Base-by-base conservation (phyloP, 2,329 filamentous ascomycete species). In the Ophiosphaerella korrae region DNA sequence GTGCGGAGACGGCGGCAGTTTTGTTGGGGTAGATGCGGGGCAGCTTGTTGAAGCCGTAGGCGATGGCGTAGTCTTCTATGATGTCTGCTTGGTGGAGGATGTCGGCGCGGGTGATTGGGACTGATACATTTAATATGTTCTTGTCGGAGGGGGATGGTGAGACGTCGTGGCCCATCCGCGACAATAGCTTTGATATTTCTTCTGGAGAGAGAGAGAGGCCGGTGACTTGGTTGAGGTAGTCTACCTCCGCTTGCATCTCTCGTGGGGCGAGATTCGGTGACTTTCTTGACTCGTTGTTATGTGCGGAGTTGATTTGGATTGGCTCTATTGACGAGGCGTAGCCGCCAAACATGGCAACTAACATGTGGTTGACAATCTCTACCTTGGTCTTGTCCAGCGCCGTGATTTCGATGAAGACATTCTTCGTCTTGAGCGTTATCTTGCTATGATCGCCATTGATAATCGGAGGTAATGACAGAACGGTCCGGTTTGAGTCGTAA, bases 401-500 rank as follows among this genome's bases (percentile, higher is more conserved):
- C 7, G 94, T 99, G 67, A 96, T 92, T 76, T 99, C 94, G 73
- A 99, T 95, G 76, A 99, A 90, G 68, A 99, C 85, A 68, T 99
- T 97, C 70, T 84, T 93, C 51, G 92, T 97, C 72, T 95, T 79
- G 38, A 95, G 78, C 7, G 87, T 91, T 72, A 99, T 99, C 78
- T 99, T 99, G 67, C 92, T 97, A 77, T 94, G 92, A 69, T 99
- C 85, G 67, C 92, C 86, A 78, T 99, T 99, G 81, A 99, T 99
- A 66, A 99, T 97, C 14, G 94, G 94, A 1, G 94, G 94, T 66
- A 99, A 82, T 7, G 93, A 97, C 77, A 94, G 93, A 32, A 99
- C 92, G 38, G 84, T 85, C 37, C 86, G 83, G 71, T 96, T 89
- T 45, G 90, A 84, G 73, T 99, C 94, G 75, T 92, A 93, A 70